Conservation (phyloP, 208 protist genomes). For the Trichomonas vaginalis region DNA sequence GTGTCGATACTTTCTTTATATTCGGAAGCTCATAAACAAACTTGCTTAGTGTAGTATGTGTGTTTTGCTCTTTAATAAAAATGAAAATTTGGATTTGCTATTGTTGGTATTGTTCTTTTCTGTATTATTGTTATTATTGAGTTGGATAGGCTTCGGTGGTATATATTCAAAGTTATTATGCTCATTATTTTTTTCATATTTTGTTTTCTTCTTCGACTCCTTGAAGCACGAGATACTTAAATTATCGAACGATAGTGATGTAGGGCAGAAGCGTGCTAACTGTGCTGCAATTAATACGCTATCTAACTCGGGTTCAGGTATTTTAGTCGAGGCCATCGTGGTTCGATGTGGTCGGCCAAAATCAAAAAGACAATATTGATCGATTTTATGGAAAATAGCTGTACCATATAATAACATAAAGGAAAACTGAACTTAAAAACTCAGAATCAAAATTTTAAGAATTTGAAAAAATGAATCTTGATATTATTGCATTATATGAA, state of each 20-base stretch:
- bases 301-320: background rate
- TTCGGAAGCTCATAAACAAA: background rate
- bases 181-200: background rate
- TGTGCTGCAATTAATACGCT: background rate
- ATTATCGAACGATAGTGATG: background rate
- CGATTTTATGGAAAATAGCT: too few relatives aligned
- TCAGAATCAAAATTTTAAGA: too few relatives aligned
- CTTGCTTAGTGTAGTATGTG: background rate
- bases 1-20: background rate
- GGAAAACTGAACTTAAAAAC: too few relatives aligned
- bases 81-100: background rate
- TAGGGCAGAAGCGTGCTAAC: background rate
- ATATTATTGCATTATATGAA: too few relatives aligned
- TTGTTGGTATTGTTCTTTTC: background rate
- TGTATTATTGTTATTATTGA: background rate
- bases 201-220: background rate
- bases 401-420: too few relatives aligned
- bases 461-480: too few relatives aligned
- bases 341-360: background rate
- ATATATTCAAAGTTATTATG: background rate
- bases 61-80: background rate
- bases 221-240: background rate
- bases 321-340: background rate
- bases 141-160: background rate
- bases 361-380: too few relatives aligned